Evolutionary conservation across 345 rosid species (phyloP).

Genomic region (Arabidopsis arenosa): DNA sequence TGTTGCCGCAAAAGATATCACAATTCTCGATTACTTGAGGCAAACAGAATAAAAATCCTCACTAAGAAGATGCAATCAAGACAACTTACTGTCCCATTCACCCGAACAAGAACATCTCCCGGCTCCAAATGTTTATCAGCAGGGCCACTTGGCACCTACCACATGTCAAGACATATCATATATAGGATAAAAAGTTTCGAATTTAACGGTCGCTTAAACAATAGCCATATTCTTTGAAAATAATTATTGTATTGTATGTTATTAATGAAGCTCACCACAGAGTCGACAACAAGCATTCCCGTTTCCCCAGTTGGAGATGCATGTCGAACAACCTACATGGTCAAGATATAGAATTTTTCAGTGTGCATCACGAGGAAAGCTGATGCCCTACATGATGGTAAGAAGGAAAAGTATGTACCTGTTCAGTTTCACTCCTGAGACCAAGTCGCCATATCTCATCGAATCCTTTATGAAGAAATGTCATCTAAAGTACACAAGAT

Average conservation of each 20-base stretch:
- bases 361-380: conserved; percentile 16
- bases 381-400: conserved; percentile 17
- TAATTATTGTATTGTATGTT: conserved; percentile 17
- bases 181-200: conserved; percentile 15
- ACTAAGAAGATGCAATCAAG: conserved; percentile 16
- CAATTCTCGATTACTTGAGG: conserved; percentile 1
- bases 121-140: conserved; percentile 83
- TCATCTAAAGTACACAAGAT: conserved; percentile 55
- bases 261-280: conserved; percentile 65
- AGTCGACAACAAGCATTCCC: conserved; percentile 96
- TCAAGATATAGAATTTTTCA: conserved; percentile 34
- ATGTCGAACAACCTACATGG: conserved; percentile 74
- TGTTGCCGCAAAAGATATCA: conserved; percentile 21
- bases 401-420: conserved; percentile 54
- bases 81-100: conserved; percentile 82
- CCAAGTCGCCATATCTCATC: conserved; percentile 98
- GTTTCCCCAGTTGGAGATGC: conserved; percentile 84
- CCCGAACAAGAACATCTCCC: conserved; percentile 91
- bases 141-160: conserved; percentile 97
- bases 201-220: neutral
- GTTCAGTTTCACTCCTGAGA: conserved; percentile 83
- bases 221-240: conserved; percentile 3
- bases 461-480: conserved; percentile 93
- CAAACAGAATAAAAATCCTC: conserved; percentile 8
- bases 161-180: conserved; percentile 35